These are phyloP conservation scores for Alternaria ethzedia DNA, from an alignment of 2,329 filamentous ascomycete species.

Conservation along the genomic window DNA sequence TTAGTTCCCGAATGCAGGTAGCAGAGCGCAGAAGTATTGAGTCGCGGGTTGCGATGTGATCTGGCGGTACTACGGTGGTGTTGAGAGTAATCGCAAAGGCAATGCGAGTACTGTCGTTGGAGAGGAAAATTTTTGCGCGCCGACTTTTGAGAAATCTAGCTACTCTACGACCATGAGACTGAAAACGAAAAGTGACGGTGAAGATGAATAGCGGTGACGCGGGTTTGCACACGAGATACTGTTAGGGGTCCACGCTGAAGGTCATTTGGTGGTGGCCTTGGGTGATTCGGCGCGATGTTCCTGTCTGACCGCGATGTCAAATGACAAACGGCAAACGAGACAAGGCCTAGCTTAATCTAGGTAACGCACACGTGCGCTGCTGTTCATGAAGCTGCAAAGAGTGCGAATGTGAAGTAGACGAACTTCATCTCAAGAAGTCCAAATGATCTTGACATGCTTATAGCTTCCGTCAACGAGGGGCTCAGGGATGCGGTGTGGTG, in stretches of 20 bases:
- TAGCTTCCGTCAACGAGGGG: background rate
- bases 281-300: constrained; percentile 11
- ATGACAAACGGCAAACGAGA: constrained; percentile 8
- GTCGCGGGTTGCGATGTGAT: constrained; percentile 7
- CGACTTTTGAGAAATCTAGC: background rate
- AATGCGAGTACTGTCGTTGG: constrained; percentile 20
- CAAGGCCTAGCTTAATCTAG: constrained; percentile 20
- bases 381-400: constrained; percentile 13
- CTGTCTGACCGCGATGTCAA: constrained; percentile 1
- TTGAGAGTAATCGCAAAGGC: background rate
- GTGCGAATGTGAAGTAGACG: constrained; percentile 14
- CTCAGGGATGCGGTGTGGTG: constrained; percentile 15
- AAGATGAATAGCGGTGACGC: constrained; percentile 11
- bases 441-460: constrained; percentile 6
- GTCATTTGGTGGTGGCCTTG: background rate
- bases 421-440: constrained; percentile 8
- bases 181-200: constrained; percentile 3
- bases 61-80: constrained; percentile 6
- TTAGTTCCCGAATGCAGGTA: background rate
- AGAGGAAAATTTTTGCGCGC: constrained; percentile 5
- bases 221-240: background rate
- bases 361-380: constrained; percentile 15
- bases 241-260: background rate
- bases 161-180: background rate
- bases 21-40: constrained; percentile 16